phyloP scores from a whole-genome alignment of 2,329 filamentous ascomycete species.

The Xylaria sp. region DNA sequence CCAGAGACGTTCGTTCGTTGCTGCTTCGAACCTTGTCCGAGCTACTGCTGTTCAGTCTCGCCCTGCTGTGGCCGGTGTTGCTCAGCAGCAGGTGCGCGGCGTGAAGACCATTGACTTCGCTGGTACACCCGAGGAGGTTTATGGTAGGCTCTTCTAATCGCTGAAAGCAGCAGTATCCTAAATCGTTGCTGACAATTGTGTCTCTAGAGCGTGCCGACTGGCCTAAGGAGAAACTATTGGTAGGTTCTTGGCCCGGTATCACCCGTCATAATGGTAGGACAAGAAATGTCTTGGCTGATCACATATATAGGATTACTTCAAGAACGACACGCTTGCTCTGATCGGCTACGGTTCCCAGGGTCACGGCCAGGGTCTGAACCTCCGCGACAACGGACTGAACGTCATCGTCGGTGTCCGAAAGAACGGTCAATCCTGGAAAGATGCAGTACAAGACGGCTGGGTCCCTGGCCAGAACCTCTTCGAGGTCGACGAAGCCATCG shows the following conservation, averaged over 20 bases:
- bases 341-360: slow-evolving; percentile 99
- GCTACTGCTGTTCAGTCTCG: slow-evolving; percentile 61
- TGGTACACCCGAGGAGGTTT: slow-evolving; percentile 92
- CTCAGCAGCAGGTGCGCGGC: slow-evolving; percentile 77
- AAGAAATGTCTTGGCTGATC: slow-evolving; percentile 35
- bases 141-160: slow-evolving; percentile 68
- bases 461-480: slow-evolving; percentile 98
- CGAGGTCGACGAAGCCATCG: slow-evolving; percentile 96
- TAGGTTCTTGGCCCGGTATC: slow-evolving; percentile 61
- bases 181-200: slow-evolving; percentile 44
- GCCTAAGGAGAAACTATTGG: slow-evolving; percentile 97
- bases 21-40: slow-evolving; percentile 66
- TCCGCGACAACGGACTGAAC: slow-evolving; percentile 99
- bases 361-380: slow-evolving; percentile 98
- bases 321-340: slow-evolving; percentile 98
- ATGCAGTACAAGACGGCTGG: slow-evolving; percentile 97
- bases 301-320: slow-evolving; percentile 88
- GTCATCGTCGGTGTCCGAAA: slow-evolving; percentile 99
- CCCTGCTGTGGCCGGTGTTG: slow-evolving; percentile 58
- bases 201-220: slow-evolving; percentile 91
- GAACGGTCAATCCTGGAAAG: slow-evolving; percentile 98
- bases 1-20: slow-evolving; percentile 71
- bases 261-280: background rate
- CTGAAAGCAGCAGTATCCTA: background rate
- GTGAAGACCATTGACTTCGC: slow-evolving; percentile 99